Base-by-base conservation (phyloP, 306 rosid species). In the Prunus kanzakura region DNA sequence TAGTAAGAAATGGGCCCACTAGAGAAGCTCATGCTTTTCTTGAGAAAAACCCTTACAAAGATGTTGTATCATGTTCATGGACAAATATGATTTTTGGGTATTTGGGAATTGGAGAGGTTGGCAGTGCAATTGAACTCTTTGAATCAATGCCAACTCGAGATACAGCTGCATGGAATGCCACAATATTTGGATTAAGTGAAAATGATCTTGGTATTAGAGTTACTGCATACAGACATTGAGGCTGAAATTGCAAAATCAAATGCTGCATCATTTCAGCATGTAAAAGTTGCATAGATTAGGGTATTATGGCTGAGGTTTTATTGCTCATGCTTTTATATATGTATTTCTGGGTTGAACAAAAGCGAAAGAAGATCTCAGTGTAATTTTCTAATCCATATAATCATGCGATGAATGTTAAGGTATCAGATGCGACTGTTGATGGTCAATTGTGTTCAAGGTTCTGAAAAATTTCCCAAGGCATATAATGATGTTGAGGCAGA, bases 11-110 rank as follows among this genome's bases (percentile, higher is more conserved):
- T 47, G 86, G 85, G 49, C 78, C 72, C 20, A 76, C 71, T 51
- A 78, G 71, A 75, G 86, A 83, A 74, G 82, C 84, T 25, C 91
- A 88, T 79, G 87, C 86, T 54, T 55, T 76, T 20, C 58, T 85
- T 2, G 87, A 79, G 82, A 87, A 82, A 71, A 71, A 27, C 46
- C 89, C 89, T 49, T 78, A 78, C 43, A 57, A 74, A 16, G 85
- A 83, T 77, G 78, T 85, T 43, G 80, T 85, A 64, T 20, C 20
- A 20, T 20, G 20, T 20, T 83, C 89, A 15, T 83, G 86, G 87
- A 83, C 91, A 19, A 85, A 83, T 79, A 52, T 85, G 74, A 73
- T 85, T 68, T 84, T 87, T 64, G 91, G 91, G 11, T 87, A 85
- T 70, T 85, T 85, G 43, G 72, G 76, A 73, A 66, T 77, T 11